These are phyloP conservation scores for Phaeosphaeriaceae sp. DNA, from an alignment of 2,329 filamentous ascomycete genomes.

Conservation along the genomic window DNA sequence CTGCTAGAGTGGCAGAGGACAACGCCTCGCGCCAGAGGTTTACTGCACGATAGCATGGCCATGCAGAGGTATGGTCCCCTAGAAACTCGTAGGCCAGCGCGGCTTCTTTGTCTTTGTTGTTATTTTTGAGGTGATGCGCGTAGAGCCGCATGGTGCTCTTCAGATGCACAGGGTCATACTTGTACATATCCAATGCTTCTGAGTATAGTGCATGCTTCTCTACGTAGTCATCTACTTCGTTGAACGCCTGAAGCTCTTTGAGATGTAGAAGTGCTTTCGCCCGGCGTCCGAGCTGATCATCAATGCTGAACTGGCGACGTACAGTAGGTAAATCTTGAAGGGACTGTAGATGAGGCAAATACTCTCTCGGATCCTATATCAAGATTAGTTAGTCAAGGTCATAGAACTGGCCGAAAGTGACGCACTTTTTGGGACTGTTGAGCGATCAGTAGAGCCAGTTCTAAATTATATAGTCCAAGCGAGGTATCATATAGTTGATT, in stretches of 20 bases:
- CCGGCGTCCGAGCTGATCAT: slow-evolving; percentile 81
- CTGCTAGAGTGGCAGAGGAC: slow-evolving; percentile 72
- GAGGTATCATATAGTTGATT: slow-evolving; percentile 91
- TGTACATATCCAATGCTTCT: slow-evolving; percentile 78
- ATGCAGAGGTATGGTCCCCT: slow-evolving; percentile 73
- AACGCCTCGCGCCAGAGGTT: slow-evolving; percentile 93
- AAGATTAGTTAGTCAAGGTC: neutral
- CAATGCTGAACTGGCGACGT: slow-evolving; percentile 81
- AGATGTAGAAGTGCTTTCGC: slow-evolving; percentile 80
- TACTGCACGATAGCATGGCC: slow-evolving; percentile 81
- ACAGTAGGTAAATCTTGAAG: slow-evolving; percentile 76
- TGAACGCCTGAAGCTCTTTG: slow-evolving; percentile 73
- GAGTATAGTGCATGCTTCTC: slow-evolving; percentile 81
- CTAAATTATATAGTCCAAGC: slow-evolving; percentile 88
- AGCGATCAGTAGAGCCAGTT: slow-evolving; percentile 86
- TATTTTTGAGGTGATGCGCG: slow-evolving; percentile 75
- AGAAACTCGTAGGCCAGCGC: slow-evolving; percentile 92
- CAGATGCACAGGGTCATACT: slow-evolving; percentile 75
- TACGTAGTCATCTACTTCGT: slow-evolving; percentile 79
- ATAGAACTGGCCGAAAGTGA: slow-evolving; percentile 18
- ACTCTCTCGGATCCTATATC: slow-evolving; percentile 80
- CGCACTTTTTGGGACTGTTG: slow-evolving; percentile 85
- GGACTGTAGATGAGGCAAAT: slow-evolving; percentile 90
- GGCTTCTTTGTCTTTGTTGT: slow-evolving; percentile 82
- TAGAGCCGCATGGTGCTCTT: slow-evolving; percentile 76